Base-by-base conservation (phyloP, 495 filamentous ascomycete species). In the Lasiosphaeris hirsuta region DNA sequence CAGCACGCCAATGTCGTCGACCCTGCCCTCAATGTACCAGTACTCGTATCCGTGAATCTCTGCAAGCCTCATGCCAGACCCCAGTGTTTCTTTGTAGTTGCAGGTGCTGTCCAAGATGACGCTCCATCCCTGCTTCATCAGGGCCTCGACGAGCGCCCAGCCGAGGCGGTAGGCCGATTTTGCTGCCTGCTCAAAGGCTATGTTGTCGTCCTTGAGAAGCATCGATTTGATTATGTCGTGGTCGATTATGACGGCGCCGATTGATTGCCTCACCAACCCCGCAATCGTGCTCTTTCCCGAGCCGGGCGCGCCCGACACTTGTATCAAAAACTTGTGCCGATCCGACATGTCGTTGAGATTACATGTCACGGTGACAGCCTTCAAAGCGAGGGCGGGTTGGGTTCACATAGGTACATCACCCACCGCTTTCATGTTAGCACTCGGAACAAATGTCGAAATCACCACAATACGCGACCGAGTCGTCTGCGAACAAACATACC, bases 51-150 rank as follows among this genome's bases (percentile, higher is more conserved):
- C 51, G 36, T 62, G 52, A 30, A 51, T 17, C 18, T 23, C 11
- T 2, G 68, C 57, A 13, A 65, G 56, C 5, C 38, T 49, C 7
- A 17, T 46, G 1, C 65, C 66, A 7, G 58, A 36, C 3, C 56
- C 50, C 5, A 67, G 39, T 10, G 57, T 48, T 53, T 66, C 63
- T 4, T 60, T 19, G 54, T 55, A 63, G 36, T 67, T 67, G 55
- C 62, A 71, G 17, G 60, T 59, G 59, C 63, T 65, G 51, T 67
- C 66, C 45, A 70, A 55, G 43, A 70, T 56, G 34, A 66, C 62
- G 59, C 47, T 67, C 19, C 43, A 49, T 2, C 59, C 58, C 44
- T 69, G 64, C 17, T 58, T 60, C 10, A 67, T 51, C 35, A 66
- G 11, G 30, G 65, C 56, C 17, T 61, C 57, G 36, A 62, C 64